phyloP scores from a whole-genome alignment of 2,329 filamentous ascomycete genomes.

The Proliferodiscus dingleyae region DNA sequence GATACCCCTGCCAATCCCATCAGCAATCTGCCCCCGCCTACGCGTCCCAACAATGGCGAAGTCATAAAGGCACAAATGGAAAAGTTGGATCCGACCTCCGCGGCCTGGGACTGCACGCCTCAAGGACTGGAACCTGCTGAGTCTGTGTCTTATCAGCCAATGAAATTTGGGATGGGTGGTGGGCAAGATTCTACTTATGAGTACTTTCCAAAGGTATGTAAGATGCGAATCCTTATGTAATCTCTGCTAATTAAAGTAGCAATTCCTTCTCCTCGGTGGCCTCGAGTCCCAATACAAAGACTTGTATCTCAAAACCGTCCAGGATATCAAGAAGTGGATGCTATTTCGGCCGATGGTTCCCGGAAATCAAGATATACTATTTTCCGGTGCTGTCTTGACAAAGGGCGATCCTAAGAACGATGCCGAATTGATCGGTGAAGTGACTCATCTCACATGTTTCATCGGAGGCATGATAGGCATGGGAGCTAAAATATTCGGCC shows the following conservation, averaged over 20 bases:
- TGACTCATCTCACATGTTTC: slow-evolving; percentile 61
- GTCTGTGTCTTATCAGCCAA: slow-evolving; percentile 35
- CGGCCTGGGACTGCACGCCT: slow-evolving; percentile 46
- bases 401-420: slow-evolving; percentile 44
- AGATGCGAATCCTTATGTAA: background rate
- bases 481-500: slow-evolving; percentile 57
- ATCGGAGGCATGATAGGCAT: slow-evolving; percentile 66
- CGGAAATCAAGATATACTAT: slow-evolving; percentile 63
- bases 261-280: slow-evolving; percentile 74
- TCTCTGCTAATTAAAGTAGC: slow-evolving; percentile 32
- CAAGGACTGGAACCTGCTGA: slow-evolving; percentile 51
- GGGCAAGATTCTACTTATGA: slow-evolving; percentile 68
- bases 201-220: slow-evolving; percentile 59
- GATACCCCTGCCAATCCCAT: background rate
- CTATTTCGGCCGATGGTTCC: slow-evolving; percentile 74
- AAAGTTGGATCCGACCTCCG: slow-evolving; percentile 9
- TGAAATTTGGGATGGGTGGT: slow-evolving; percentile 53
- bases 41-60: slow-evolving; percentile 12
- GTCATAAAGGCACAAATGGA: slow-evolving; percentile 15
- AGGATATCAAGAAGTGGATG: slow-evolving; percentile 66
- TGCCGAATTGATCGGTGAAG: slow-evolving; percentile 28
- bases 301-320: slow-evolving; percentile 65
- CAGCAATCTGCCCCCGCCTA: background rate
- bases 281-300: slow-evolving; percentile 65
- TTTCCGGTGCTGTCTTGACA: slow-evolving; percentile 60